Evolutionary conservation across 805 yeast genomes (phyloP), one percentile per base, ranked within the genome.

Genomic region (Ogataea ganodermae): DNA sequence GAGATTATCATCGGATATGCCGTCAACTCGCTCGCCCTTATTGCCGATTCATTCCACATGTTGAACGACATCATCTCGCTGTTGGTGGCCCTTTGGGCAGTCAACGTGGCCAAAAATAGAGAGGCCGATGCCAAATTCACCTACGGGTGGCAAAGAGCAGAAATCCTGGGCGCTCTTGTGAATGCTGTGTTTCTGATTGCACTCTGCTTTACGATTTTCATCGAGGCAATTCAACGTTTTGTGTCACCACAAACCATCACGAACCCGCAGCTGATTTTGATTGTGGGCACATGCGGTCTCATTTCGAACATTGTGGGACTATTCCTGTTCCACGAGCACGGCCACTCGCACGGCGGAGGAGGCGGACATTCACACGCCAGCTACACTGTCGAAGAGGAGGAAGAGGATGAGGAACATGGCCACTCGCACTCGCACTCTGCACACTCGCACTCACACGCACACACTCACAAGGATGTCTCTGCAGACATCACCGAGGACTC

Each of bases 41-140:
- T 92, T 46, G 99, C 98, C 1, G 99, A 92, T 65, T 86, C 98
- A 1, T 94, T 92, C 78, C 99, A 92, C 67, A 94, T 94, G 98
- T 75, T 92, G 55, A 92, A 94, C 70, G 99, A 92, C 69, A 88
- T 92, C 46, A 82, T 92, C 49, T 89, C 97, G 1, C 73, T 92
- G 28, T 54, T 91, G 16, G 90, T 92, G 42, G 99, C 99, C 0
- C 72, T 91, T 26, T 92, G 97, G 97, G 99, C 99, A 0, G 98
- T 94, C 17, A 80, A 80, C 52, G 96, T 90, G 10, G 90, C 97
- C 44, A 86, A 86, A 58, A 81, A 80, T 32, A 79, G 82, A 59
- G 81, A 83, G 23, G 94, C 96, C 1, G 94, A 89, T 64, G 84
- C 94, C 2, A 84, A 83, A 48, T 92, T 88, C 70, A 94, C 98